Base-by-base conservation (phyloP, 202 grass and related monocot genomes). In the Eragrostis tef region DNA sequence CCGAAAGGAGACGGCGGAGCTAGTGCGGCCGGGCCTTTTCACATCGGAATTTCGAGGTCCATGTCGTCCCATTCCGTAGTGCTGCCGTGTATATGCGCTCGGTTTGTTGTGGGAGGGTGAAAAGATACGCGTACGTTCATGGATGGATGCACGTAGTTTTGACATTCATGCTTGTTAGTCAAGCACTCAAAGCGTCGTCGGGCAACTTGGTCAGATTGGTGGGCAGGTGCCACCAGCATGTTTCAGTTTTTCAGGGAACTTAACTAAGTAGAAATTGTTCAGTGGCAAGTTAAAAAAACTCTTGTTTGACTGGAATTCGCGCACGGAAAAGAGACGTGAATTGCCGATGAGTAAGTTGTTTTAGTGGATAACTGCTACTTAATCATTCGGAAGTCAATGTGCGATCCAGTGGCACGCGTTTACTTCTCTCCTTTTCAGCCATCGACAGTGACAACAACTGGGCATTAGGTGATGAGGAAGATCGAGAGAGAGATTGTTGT, bases 1-100 rank as follows among this genome's bases (percentile, higher is more conserved):
- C 87, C 71, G 82, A 89, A 81, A 81, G 87, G 25, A 15, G 58
- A 7, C 41, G 34, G 34, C 34, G 20, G 54, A 36, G 54, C 42
- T 62, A 84, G 86, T 88, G 86, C 86, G 75, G 75, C 69, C 70
- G 81, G 81, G 70, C 81, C 77, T 74, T 78, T 79, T 78, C 83
- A 65, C 57, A 36, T 89, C 83, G 59, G 78, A 45, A 61, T 82
- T 86, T 34, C 16, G 21, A 72, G 83, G 83, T 78, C 83, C 29
- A 48, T 48, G 24, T 47, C 87, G 73, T 13, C 52, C 74, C 80
- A 1, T 84, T 20, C 52, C 62, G 49, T 79, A 48, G 59, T 26
- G 45, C 60, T 31, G 58, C 34, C 6, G 34, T 39, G 6, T 39
- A 6, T 51, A 2, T 5, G 31, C 63, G 17, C 17, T 27, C 20